A percentile compares a stretch with the other conserved stretches of the same genome.
Evolutionary conservation across 1,284 basidiomycete species (phyloP).

Genomic region (Neolentinus lepideus): DNA sequence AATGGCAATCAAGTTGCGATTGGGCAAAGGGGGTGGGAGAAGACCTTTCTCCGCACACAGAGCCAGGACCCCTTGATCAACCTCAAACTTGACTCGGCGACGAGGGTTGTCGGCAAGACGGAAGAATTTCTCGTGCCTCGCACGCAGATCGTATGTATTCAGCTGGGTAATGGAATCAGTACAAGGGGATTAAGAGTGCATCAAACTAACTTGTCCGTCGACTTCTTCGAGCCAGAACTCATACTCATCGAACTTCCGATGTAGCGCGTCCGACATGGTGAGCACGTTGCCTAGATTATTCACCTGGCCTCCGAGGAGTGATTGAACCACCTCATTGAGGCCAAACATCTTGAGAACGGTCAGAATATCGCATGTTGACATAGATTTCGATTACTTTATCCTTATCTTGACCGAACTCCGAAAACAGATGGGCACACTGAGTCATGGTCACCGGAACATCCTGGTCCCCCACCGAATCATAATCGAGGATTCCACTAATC

Average conservation of each 20-base stretch:
- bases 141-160: not conserved
- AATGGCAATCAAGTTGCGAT: constrained; percentile 6
- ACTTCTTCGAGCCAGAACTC: constrained; percentile 4
- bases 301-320: constrained; percentile 5
- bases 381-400: not conserved
- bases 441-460: not conserved
- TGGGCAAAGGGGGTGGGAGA: not conserved
- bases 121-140: constrained; percentile 6
- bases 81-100: constrained; percentile 3
- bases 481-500: not conserved
- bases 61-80: constrained; percentile 3
- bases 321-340: not conserved
- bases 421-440: not conserved
- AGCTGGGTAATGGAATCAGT: constrained; percentile 3
- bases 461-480: not conserved
- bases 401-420: not conserved
- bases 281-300: constrained; percentile 9
- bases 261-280: constrained; percentile 6
- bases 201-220: constrained; percentile 7
- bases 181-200: constrained; percentile 1
- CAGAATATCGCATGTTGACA: not conserved
- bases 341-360: not conserved
- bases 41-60: not conserved
- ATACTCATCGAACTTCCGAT: constrained; percentile 4
- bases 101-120: not conserved